Percentiles rank a stretch among this genome's conserved stretches.
Conservation (phyloP, 2,329 filamentous ascomycete genomes). For the Volutella citrinella region DNA sequence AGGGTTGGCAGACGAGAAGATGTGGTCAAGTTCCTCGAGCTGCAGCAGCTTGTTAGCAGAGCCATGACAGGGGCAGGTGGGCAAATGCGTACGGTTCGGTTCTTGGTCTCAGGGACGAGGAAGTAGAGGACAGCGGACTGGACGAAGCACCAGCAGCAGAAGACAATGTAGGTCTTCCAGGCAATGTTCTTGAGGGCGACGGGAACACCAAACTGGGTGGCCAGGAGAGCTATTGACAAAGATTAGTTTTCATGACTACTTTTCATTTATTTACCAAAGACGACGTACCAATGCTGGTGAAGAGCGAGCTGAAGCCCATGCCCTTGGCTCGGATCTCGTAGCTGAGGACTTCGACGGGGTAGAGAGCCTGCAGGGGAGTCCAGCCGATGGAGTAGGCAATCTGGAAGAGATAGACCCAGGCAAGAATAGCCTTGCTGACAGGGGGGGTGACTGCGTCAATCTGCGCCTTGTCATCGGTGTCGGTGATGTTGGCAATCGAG, state of each 20-base stretch:
- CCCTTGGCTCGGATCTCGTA: slow-evolving; percentile 56
- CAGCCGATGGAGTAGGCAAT: slow-evolving; percentile 41
- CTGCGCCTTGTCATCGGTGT: slow-evolving; percentile 22
- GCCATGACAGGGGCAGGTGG: background rate
- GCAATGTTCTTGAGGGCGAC: slow-evolving; percentile 47
- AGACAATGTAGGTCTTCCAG: slow-evolving; percentile 54
- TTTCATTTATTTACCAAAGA: background rate
- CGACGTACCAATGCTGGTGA: slow-evolving; percentile 36
- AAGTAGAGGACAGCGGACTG: slow-evolving; percentile 44
- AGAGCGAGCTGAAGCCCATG: slow-evolving; percentile 48
- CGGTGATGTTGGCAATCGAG: slow-evolving; percentile 31
- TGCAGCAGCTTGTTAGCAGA: too few species aligned
- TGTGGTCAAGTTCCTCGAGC: slow-evolving; percentile 23
- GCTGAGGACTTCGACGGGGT: slow-evolving; percentile 51
- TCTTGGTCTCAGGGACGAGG: slow-evolving; percentile 49
- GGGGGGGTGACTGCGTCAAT: slow-evolving; percentile 24
- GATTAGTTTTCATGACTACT: too few species aligned
- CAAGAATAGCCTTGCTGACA: slow-evolving; percentile 44
- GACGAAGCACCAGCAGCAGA: slow-evolving; percentile 42
- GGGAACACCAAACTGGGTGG: slow-evolving; percentile 43
- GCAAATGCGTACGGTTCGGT: slow-evolving; percentile 32
- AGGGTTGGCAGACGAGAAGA: slow-evolving; percentile 17
- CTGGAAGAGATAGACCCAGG: slow-evolving; percentile 36
- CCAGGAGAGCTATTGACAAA: slow-evolving; percentile 15
- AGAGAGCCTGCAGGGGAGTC: slow-evolving; percentile 39